Percentiles rank a stretch among this genome's conserved stretches.
Evolutionary conservation across 441 rosid genomes (phyloP).

Genomic region (Geranium incanum): DNA sequence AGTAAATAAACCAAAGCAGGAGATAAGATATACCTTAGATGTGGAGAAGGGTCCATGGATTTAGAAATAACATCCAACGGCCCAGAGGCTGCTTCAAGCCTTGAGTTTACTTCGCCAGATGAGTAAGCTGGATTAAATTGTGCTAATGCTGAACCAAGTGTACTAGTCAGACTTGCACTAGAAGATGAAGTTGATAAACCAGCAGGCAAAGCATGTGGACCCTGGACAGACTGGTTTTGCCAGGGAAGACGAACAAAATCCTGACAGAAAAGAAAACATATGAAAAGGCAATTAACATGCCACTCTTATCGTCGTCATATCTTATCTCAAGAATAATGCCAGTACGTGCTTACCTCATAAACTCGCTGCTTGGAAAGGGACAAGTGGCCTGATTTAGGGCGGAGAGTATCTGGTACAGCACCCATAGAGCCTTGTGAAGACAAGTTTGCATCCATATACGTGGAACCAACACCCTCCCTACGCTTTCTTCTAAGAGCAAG

Average conservation of each 20-base stretch:
- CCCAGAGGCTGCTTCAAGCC: slow-evolving; percentile 48
- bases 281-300: background rate
- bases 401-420: slow-evolving; percentile 81
- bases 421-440: slow-evolving; percentile 69
- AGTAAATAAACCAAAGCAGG: background rate
- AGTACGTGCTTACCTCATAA: slow-evolving; percentile 60
- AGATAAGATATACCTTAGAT: slow-evolving; percentile 45
- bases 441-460: slow-evolving; percentile 70
- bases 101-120: slow-evolving; percentile 42
- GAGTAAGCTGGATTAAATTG: slow-evolving; percentile 44
- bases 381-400: slow-evolving; percentile 90
- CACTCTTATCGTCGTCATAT: slow-evolving; percentile 20
- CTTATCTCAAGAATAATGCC: slow-evolving; percentile 15
- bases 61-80: slow-evolving; percentile 58
- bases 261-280: slow-evolving; percentile 33
- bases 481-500: slow-evolving; percentile 77
- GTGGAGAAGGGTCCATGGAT: slow-evolving; percentile 50
- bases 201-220: slow-evolving; percentile 50
- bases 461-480: slow-evolving; percentile 65
- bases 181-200: slow-evolving; percentile 48
- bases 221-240: slow-evolving; percentile 85
- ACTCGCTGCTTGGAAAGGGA: slow-evolving; percentile 91
- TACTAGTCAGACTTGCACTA: slow-evolving; percentile 41
- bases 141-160: slow-evolving; percentile 51
- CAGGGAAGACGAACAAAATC: slow-evolving; percentile 94